phyloP scores from a whole-genome alignment of 164 flowering plant species.

The Kingdonia uniflora region DNA sequence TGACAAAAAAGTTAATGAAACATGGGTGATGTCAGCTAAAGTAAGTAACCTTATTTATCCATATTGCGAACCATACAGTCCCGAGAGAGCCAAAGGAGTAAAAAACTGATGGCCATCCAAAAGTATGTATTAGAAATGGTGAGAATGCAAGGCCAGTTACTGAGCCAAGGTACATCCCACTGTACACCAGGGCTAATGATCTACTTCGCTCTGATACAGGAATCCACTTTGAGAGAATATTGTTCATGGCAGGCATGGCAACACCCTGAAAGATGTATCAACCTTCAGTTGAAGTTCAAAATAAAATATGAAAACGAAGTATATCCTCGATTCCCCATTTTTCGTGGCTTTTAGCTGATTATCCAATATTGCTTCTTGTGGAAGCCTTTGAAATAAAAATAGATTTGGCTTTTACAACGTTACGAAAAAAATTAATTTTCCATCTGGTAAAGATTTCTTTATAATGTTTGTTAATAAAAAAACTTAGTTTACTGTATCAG shows the following conservation, averaged over 20 bases:
- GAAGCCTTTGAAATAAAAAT: no score
- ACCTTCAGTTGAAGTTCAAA: no score
- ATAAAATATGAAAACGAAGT: no score
- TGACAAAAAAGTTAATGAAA: no score
- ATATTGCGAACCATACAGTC: conserved; percentile 70
- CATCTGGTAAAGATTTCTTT: no score
- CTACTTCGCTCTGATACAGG: conserved; percentile 95
- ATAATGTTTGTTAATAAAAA: no score
- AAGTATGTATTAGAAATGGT: conserved; percentile 71
- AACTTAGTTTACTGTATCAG: no score
- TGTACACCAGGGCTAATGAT: conserved; percentile 87
- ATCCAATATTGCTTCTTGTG: no score
- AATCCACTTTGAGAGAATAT: conserved; percentile 87
- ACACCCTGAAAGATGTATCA: conserved; percentile 63
- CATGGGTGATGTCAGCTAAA: background rate
- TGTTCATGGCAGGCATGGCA: conserved; percentile 99
- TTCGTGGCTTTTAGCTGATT: no score
- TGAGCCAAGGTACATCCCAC: conserved; percentile 99
- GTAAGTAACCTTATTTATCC: conserved; percentile 66
- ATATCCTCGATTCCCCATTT: no score
- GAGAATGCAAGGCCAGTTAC: conserved; percentile 95
- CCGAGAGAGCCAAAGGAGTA: conserved; percentile 96
- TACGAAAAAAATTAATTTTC: no score
- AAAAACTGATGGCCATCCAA: conserved; percentile 96
- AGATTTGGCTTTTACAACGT: no score